Conservation (phyloP, 2,329 filamentous ascomycete species). For the Eutypa lata region DNA sequence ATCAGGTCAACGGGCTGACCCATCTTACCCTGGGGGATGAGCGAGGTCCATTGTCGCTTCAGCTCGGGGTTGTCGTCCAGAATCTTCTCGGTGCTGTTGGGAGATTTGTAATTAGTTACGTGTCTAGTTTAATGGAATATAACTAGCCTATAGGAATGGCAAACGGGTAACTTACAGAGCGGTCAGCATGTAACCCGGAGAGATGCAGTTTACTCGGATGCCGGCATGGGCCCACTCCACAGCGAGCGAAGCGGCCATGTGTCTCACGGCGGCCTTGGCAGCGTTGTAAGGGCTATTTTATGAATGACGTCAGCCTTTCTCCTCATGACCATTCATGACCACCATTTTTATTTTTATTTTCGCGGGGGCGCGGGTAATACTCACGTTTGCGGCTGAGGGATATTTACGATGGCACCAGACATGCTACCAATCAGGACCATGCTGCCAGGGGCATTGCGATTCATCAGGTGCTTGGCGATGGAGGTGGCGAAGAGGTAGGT, state of each 20-base stretch:
- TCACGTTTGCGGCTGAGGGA: conserved; percentile 84
- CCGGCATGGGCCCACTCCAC: conserved; percentile 89
- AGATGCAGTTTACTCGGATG: conserved; percentile 94
- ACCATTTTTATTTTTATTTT: neutral
- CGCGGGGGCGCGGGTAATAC: conserved; percentile 19
- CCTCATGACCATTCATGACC: neutral
- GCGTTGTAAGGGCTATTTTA: conserved; percentile 74
- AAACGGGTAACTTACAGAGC: conserved; percentile 63
- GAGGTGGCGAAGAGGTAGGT: conserved; percentile 85
- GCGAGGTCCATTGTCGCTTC: conserved; percentile 83
- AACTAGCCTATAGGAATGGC: neutral
- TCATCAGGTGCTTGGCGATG: conserved; percentile 86
- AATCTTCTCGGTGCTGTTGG: conserved; percentile 79
- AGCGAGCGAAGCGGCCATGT: conserved; percentile 81
- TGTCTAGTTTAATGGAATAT: neutral
- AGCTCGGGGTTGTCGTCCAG: conserved; percentile 90
- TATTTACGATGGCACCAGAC: conserved; percentile 90
- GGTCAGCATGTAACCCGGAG: conserved; percentile 94
- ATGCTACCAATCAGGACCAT: conserved; percentile 96
- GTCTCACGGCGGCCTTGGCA: conserved; percentile 86
- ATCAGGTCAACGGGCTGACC: conserved; percentile 87
- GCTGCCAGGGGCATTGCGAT: conserved; percentile 72
- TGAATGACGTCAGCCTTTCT: conserved; percentile 9
- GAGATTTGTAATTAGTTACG: neutral
- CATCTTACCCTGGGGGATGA: conserved; percentile 94